Conservation (phyloP, 176 grass and related monocot genomes). For the Eleusine indica region DNA sequence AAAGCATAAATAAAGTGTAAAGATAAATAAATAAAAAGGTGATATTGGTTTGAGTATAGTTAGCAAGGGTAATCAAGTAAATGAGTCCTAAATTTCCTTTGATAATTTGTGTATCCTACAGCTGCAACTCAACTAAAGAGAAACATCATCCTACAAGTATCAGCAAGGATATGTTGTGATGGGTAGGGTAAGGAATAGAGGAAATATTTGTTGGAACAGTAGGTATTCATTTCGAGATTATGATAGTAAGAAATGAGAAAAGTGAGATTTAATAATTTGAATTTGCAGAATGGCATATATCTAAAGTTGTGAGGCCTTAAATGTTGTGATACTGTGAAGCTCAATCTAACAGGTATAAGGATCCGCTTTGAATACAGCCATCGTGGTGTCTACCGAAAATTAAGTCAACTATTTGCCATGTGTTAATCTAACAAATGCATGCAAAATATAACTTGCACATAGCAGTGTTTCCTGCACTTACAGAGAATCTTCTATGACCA, state of each 20-base stretch:
- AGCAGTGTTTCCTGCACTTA: constrained; percentile 42
- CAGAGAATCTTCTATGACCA: constrained; percentile 90
- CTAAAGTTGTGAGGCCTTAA: not conserved
- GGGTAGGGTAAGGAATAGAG: not conserved
- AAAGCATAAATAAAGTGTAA: constrained; percentile 38
- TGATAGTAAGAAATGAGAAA: not conserved
- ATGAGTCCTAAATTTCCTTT: not conserved
- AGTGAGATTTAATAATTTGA: not conserved
- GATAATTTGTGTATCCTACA: not conserved
- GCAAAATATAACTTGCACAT: not conserved
- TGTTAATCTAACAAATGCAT: not conserved
- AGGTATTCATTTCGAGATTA: not conserved
- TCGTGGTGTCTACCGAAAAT: not conserved
- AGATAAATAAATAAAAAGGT: not conserved
- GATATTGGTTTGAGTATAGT: not conserved
- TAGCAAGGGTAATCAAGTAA: not conserved
- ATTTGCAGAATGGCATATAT: not conserved
- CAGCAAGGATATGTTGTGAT: not conserved
- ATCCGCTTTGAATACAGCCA: not conserved
- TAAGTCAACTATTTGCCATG: not conserved
- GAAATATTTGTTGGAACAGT: not conserved
- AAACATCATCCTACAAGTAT: constrained; percentile 13
- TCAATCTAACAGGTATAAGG: not conserved
- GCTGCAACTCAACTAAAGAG: not conserved
- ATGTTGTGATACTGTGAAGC: not conserved